phyloP scores from a whole-genome alignment of 768 basidiomycete species.

The Pleurotus djamor region DNA sequence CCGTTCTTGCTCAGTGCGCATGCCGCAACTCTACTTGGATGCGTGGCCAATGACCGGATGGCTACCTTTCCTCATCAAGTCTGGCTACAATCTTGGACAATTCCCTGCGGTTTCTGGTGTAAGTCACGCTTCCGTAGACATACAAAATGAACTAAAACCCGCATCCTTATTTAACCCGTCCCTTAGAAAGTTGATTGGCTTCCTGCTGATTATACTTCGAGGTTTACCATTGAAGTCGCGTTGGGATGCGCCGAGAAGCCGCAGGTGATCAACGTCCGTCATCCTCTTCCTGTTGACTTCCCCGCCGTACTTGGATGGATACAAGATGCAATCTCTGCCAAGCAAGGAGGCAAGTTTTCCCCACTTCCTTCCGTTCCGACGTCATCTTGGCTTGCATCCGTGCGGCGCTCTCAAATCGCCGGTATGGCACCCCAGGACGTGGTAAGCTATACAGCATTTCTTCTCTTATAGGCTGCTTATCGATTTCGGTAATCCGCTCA shows the following conservation, averaged over 20 bases:
- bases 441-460: conserved; percentile 6
- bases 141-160: too few relatives aligned
- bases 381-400: conserved; percentile 8
- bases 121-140: not conserved
- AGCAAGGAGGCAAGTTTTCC: not conserved
- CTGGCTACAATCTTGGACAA: conserved; percentile 18
- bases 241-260: conserved; percentile 15
- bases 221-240: conserved; percentile 26
- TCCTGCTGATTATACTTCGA: conserved; percentile 23
- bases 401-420: not conserved
- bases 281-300: conserved; percentile 25
- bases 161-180: too few relatives aligned
- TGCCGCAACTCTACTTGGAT: conserved; percentile 30
- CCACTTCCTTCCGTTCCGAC: conserved; percentile 15
- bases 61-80: conserved; percentile 31
- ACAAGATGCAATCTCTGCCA: conserved; percentile 7
- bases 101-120: conserved; percentile 20
- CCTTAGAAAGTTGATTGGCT: conserved; percentile 26
- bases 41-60: conserved; percentile 25
- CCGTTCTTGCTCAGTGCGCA: conserved; percentile 19
- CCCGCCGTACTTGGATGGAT: conserved; percentile 13
- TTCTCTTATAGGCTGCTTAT: too few relatives aligned
- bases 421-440: not conserved
- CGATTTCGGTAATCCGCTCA: too few relatives aligned
- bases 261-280: conserved; percentile 27